Base-by-base conservation (phyloP, 805 yeast genomes). In the Wickerhamomyces ciferrii region DNA sequence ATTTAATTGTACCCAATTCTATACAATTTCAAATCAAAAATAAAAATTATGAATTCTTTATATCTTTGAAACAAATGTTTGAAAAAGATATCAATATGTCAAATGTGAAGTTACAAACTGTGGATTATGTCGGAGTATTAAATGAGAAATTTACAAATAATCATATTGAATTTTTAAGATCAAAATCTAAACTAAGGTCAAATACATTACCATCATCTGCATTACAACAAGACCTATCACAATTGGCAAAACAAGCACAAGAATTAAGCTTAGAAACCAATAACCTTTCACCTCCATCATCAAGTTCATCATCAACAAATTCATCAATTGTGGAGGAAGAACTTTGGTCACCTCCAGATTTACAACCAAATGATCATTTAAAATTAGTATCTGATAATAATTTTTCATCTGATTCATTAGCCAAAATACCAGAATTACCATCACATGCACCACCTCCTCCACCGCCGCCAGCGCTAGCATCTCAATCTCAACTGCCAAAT, bases 1-100 rank as follows among this genome's bases (percentile, higher is more conserved):
- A 59, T 50, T 53, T 67, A 23, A 62, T 69, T 10, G 64, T 70
- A 14, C 75, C 75, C 13, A 61, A 53, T 35, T 68, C 72, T 5
- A 65, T 65, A 27, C 73, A 70, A 49, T 70, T 68, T 45, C 70
- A 67, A 46, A 57, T 70, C 24, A 66, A 65, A 51, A 69, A 69
- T 49, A 69, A 66, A 48, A 66, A 68, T 46, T 66, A 62, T 44
- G 63, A 64, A 23, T 55, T 69, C n/a, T 70, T 68, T 42, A 54
- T 60, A 19, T 63, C 64, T 11, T 51, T 69, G 44, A 68, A 66
- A 47, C 63, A 55, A 45, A 42, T 66, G 40, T 69, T 61, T 43
- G 69, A 68, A 46, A 59, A 59, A 43, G 69, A 69, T 45, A 53
- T 64, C 8, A 66, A 63, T 42, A 69, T 69, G 74, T 56, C 68